phyloP scores from a whole-genome alignment of 2,329 filamentous ascomycete species.

The Thelonectria discophora region DNA sequence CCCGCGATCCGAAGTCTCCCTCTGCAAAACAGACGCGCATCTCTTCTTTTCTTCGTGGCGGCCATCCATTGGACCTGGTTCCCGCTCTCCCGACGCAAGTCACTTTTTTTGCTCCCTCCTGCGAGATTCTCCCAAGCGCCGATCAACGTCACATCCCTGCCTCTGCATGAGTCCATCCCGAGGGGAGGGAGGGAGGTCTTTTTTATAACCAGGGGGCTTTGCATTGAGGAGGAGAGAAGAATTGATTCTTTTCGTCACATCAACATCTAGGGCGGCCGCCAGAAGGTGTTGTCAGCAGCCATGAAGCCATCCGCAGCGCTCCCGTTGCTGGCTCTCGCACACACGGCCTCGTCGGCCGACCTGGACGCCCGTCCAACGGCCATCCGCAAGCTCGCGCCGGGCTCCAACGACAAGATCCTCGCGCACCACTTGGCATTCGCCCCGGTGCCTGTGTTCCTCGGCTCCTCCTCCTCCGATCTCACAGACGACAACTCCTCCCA shows the following conservation, averaged over 20 bases:
- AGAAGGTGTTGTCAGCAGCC: background rate
- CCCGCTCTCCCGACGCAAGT: background rate
- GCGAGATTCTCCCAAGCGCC: conserved; percentile 2
- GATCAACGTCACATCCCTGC: background rate
- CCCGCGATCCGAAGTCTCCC: background rate
- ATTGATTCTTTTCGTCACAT: too few relatives aligned
- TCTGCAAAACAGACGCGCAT: background rate
- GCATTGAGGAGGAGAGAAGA: too few relatives aligned
- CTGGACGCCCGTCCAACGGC: conserved; percentile 60
- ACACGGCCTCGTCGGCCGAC: conserved; percentile 43
- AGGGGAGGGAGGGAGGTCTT: too few relatives aligned
- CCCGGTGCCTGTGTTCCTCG: conserved; percentile 40
- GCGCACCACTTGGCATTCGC: conserved; percentile 69
- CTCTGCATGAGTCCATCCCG: background rate
- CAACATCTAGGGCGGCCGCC: too few relatives aligned
- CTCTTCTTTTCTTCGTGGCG: background rate
- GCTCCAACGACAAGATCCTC: conserved; percentile 78
- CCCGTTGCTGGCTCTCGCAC: conserved; percentile 53
- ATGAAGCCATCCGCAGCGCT: conserved; percentile 54
- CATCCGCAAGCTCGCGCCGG: conserved; percentile 75
- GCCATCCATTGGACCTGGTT: conserved; percentile 6
- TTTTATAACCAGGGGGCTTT: too few relatives aligned
- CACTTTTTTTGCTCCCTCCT: background rate
- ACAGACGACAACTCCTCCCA: too few relatives aligned
- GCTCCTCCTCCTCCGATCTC: conserved; percentile 1